Evolutionary conservation across 75 land plant genomes (phyloP), one percentile per base, ranked within the genome.

Genomic region (Cupressus sempervirens): DNA sequence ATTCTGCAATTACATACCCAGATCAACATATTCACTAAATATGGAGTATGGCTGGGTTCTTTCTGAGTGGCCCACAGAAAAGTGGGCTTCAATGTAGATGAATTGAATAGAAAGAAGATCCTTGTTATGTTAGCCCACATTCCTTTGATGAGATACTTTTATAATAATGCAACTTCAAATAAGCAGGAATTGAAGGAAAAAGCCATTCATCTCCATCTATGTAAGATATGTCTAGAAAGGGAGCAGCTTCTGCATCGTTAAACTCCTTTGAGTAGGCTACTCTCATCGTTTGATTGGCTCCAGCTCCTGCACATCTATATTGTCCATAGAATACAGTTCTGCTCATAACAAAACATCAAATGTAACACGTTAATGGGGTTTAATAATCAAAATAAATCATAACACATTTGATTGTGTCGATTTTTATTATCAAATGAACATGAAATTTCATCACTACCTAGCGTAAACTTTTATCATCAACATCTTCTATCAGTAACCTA

Each of bases 291-390:
- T 45, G 68, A 52, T 81, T 76, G 40, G 91, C 90, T 14, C 91
- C 90, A 32, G 91, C 85, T 32, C 91, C 91, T 41, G 30, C 35
- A 84, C 91, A 90, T 65, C 76, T 82, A 52, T 88, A 90, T 54
- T 88, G 90, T 13, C 87, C 91, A 85, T 83, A 90, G 36, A 76
- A 88, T 8, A 90, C 91, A 43, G 91, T 90, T 23, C 91, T 90
- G 84, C 0, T 35, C 38, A 56, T 34, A 76, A 30, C 38, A 26
- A 29, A 86, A n/a, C 80, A 62, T 43, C 0, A 43, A n/a, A n/a
- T 30, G 23, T 0, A 0, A 62, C 20, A 4, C 11, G 0, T 48
- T 48, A 48, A 48, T 48, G 9, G 52, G 52, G 52, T 48, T 48
- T 48, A 48, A 48, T 12, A 1, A 50, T 50, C 53, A 50, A 50